These are phyloP conservation scores for Fraxinus albicans DNA, from an alignment of 305 asterid species.

Conservation along the genomic window DNA sequence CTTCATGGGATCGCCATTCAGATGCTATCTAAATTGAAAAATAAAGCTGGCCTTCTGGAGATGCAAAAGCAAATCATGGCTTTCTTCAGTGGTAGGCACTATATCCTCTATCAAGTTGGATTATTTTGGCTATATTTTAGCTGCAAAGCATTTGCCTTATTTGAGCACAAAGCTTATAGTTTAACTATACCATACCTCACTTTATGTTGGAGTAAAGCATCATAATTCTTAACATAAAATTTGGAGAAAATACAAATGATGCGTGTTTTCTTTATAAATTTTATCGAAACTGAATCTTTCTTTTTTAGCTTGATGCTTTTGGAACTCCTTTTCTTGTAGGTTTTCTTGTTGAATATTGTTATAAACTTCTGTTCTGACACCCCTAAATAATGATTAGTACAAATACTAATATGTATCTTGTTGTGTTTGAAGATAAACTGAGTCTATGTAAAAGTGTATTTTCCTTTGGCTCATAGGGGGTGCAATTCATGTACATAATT, in stretches of 20 bases:
- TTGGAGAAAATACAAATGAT: not conserved
- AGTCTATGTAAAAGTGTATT: not conserved
- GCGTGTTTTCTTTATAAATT: not conserved
- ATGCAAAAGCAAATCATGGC: conserved; percentile 54
- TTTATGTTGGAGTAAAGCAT: conserved; percentile 5
- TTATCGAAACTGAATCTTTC: not conserved
- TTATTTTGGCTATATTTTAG: conserved; percentile 1
- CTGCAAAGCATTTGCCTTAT: not conserved
- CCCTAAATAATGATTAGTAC: not conserved
- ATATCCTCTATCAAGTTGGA: conserved; percentile 1
- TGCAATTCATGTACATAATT: not conserved
- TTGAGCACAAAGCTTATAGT: conserved; percentile 4
- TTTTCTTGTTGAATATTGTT: not conserved
- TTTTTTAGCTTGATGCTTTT: not conserved
- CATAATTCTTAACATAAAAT: conserved; percentile 5
- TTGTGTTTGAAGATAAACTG: not conserved
- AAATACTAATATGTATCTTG: not conserved
- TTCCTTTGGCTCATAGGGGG: not conserved
- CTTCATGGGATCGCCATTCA: conserved; percentile 59
- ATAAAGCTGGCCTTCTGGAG: conserved; percentile 59
- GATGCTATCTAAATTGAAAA: conserved; percentile 63
- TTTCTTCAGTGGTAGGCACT: conserved; percentile 69
- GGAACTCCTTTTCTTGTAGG: not conserved
- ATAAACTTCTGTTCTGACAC: not conserved
- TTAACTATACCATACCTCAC: not conserved